Evolutionary conservation across 208 protist genomes (phyloP), one percentile per base, ranked within the genome.

Genomic region (Leishmania tarentolae): DNA sequence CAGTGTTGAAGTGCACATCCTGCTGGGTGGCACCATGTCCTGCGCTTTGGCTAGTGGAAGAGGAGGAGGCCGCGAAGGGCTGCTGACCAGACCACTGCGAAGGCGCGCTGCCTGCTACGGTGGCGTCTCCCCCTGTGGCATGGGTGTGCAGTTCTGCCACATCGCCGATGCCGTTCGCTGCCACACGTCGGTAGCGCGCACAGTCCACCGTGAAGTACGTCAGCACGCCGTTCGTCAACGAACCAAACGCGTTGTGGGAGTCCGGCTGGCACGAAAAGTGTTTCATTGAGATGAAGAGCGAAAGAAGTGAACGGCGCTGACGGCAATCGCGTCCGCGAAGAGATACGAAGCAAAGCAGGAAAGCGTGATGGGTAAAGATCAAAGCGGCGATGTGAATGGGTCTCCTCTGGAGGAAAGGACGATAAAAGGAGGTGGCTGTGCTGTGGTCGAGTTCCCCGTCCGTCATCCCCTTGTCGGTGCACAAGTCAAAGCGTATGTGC

Each of bases 191-290:
- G 31, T 88, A 86, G 52, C 81, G 82, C 5, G 86, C 75, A 63
- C 80, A 86, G 74, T 94, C 86, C 44, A 93, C 89, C 6, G 86
- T 88, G 73, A 96, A 96, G 81, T 96, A 96, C 35, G 84, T 92
- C 44, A 96, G 85, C 3, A 87, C 91, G 59, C 88, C 86, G 57
- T 92, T 91, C 40, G 85, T 91, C 9, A 96, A 86, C 37, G 92
- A 86, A 35, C 86, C 91, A 76, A 97, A 97, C n/a, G 81, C 91
- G 78, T 96, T 97, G 82, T 97, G 92, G 9, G 88, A 89, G 77
- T 97, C 94, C 0, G 92, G 92, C 72, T 95, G 92, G 61, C 94
- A 96, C 4, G 85, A 86, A 66, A 97, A 94, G 78, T 89, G 90
- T 83, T 97, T 97, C 94, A 95, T 97, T 28, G 50, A 46, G 21